Conservation (phyloP, 164 flowering plant genomes). For the Tetracentron sinense region DNA sequence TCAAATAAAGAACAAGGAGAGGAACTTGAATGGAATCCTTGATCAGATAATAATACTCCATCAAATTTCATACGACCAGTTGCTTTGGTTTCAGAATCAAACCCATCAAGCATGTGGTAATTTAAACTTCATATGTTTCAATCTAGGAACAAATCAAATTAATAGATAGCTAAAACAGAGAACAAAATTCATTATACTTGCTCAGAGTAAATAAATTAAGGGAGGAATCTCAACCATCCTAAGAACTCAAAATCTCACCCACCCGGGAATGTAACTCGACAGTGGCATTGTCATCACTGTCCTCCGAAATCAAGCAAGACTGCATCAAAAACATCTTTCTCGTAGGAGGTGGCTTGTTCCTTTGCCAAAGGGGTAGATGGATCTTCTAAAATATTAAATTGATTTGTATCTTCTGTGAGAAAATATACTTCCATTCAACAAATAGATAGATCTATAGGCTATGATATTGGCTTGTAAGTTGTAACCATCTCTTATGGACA, state of each 20-base stretch:
- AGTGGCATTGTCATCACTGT: constrained; percentile 67
- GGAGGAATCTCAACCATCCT: too few species aligned
- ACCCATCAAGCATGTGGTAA: too few species aligned
- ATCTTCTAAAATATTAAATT: too few species aligned
- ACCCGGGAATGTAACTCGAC: constrained; percentile 64
- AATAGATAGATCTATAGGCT: not conserved
- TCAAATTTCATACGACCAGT: too few species aligned
- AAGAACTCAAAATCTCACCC: not conserved
- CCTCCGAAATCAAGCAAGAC: constrained; percentile 42
- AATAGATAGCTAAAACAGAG: not conserved
- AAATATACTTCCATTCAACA: not conserved
- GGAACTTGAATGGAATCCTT: too few species aligned
- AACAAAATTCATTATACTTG: too few species aligned
- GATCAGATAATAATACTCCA: too few species aligned
- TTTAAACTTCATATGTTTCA: too few species aligned
- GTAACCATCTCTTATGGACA: not conserved
- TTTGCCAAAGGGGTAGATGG: constrained; percentile 24
- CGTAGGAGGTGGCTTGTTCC: constrained; percentile 69
- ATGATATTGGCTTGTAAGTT: not conserved
- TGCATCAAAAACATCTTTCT: constrained; percentile 65
- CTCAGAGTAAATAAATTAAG: too few species aligned
- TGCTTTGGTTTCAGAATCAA: too few species aligned
- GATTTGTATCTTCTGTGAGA: not conserved
- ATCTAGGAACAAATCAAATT: not conserved
- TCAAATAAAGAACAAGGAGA: too few species aligned